Percentiles rank a stretch among this genome's conserved stretches.
phyloP scores from a whole-genome alignment of 2,329 filamentous ascomycete species.

The Chrysosporium queenslandicum region DNA sequence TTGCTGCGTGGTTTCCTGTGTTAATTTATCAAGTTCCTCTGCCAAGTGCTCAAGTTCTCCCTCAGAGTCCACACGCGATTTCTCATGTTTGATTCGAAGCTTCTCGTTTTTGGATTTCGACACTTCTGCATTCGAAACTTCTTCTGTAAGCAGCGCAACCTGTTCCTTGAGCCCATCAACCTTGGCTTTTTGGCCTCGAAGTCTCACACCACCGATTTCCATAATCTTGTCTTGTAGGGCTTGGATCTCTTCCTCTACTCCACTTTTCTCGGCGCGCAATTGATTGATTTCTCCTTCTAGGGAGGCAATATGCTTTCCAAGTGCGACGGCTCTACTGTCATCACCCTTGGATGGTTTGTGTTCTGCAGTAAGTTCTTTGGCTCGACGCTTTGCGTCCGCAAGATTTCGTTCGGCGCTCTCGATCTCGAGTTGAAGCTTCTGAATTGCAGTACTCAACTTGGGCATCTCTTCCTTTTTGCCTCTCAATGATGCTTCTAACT shows the following conservation, averaged over 20 bases:
- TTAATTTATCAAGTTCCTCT: constrained; percentile 64
- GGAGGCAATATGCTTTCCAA: constrained; percentile 68
- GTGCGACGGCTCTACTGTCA: constrained; percentile 57
- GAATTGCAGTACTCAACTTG: constrained; percentile 75
- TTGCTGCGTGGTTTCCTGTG: constrained; percentile 69
- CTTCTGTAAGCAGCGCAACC: constrained; percentile 68
- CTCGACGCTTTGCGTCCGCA: constrained; percentile 69
- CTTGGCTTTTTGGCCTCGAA: constrained; percentile 79
- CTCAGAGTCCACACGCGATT: constrained; percentile 65
- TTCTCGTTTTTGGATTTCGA: constrained; percentile 90
- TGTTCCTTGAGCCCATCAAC: constrained; percentile 83
- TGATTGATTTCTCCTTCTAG: constrained; percentile 70
- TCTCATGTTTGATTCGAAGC: constrained; percentile 75
- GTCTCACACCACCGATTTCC: constrained; percentile 89
- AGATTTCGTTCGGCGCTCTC: constrained; percentile 80
- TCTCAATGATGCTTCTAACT: constrained; percentile 63
- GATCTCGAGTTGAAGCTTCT: constrained; percentile 80
- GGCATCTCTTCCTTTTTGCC: constrained; percentile 70
- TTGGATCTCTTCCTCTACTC: constrained; percentile 87
- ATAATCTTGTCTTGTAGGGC: constrained; percentile 92
- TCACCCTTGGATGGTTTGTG: constrained; percentile 73
- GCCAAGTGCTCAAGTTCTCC: constrained; percentile 65
- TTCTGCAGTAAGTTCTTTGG: constrained; percentile 73
- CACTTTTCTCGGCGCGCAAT: constrained; percentile 74
- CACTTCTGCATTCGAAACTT: constrained; percentile 76